These are phyloP conservation scores for Pezicula carpinea DNA, from an alignment of 2,329 filamentous ascomycete species.

Conservation along the genomic window DNA sequence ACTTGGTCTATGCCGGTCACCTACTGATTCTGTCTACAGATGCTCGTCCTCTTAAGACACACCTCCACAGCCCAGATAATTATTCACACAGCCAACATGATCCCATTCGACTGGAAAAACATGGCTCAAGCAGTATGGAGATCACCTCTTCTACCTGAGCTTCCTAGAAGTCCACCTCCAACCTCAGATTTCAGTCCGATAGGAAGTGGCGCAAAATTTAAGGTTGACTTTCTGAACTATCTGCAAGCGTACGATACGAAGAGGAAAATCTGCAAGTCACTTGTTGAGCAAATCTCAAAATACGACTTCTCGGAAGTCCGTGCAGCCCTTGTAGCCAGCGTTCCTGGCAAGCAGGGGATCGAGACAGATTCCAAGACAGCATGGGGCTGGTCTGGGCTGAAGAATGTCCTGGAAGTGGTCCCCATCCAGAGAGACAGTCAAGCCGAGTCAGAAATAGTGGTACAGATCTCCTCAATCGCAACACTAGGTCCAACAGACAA, in stretches of 20 bases:
- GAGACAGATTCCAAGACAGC: constrained; percentile 43
- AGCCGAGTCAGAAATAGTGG: constrained; percentile 42
- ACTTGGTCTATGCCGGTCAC: neutral
- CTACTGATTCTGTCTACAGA: constrained; percentile 48
- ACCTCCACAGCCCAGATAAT: constrained; percentile 74
- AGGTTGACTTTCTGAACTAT: constrained; percentile 69
- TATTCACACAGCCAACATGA: constrained; percentile 91
- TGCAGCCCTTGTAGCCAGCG: constrained; percentile 72
- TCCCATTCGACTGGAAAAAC: constrained; percentile 79
- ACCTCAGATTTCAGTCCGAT: constrained; percentile 15
- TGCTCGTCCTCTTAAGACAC: constrained; percentile 77
- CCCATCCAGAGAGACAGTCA: constrained; percentile 33
- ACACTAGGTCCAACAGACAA: constrained; percentile 65
- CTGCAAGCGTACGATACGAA: constrained; percentile 62
- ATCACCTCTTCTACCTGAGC: constrained; percentile 61
- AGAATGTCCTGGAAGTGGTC: constrained; percentile 51
- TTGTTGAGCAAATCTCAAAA: constrained; percentile 51
- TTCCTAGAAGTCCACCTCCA: neutral
- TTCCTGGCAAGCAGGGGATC: constrained; percentile 62
- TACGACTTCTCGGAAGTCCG: constrained; percentile 68
- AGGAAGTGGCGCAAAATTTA: constrained; percentile 68
- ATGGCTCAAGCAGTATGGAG: constrained; percentile 83
- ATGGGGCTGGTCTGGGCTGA: constrained; percentile 76
- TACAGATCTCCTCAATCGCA: constrained; percentile 77
- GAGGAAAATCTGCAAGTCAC: constrained; percentile 44